phyloP scores from a whole-genome alignment of 2,329 filamentous ascomycete genomes.

The Domatiomyces catenatus region DNA sequence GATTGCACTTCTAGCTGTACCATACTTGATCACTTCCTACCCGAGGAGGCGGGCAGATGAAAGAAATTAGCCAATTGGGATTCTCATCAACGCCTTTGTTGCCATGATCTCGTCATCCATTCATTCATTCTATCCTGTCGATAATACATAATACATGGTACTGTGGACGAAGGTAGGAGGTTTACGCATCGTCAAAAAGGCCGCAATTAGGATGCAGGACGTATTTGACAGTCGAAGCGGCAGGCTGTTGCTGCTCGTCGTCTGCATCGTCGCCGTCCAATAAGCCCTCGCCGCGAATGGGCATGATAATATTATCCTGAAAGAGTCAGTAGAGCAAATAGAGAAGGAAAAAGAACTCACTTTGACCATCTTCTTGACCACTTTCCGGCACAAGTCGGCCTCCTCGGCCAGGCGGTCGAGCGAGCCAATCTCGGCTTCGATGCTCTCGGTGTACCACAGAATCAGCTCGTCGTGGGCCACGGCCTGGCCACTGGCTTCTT shows the following conservation, averaged over 20 bases:
- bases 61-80: neutral
- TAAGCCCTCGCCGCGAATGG: conserved; percentile 66
- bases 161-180: no score
- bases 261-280: conserved; percentile 55
- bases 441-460: conserved; percentile 83
- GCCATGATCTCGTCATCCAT: no score
- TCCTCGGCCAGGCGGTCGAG: conserved; percentile 72
- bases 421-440: conserved; percentile 63
- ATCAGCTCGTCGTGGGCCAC: conserved; percentile 69
- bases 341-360: conserved; percentile 35
- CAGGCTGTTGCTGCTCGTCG: conserved; percentile 28
- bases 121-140: no score
- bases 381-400: conserved; percentile 59
- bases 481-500: conserved; percentile 59
- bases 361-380: conserved; percentile 92
- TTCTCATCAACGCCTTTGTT: neutral
- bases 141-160: no score
- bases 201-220: conserved; percentile 90
- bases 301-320: conserved; percentile 45
- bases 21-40: neutral
- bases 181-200: conserved; percentile 39
- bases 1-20: neutral
- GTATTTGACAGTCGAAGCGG: conserved; percentile 49
- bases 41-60: neutral
- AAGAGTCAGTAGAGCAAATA: neutral